Base-by-base conservation (phyloP, 2,329 filamentous ascomycete genomes). In the Myriosclerotinia scirpicola region DNA sequence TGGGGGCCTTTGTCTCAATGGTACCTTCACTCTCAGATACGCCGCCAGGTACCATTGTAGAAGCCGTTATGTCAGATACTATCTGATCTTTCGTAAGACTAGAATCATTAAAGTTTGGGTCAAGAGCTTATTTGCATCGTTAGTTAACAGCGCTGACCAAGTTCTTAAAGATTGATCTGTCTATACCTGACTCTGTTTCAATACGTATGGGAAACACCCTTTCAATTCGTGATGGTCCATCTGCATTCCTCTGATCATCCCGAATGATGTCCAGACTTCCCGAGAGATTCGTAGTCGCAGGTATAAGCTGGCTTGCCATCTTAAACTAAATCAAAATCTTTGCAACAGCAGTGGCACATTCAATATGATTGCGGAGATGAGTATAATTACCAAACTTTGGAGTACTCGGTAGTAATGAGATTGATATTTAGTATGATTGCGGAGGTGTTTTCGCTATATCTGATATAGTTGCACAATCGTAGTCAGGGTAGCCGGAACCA, bases 201-300 rank as follows among this genome's bases (percentile, higher is more conserved):
- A 66, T 66, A 8, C 65, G 65, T 12, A 66, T 66, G 1, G 65
- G 65, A 36, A 63, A 66, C 3, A 66, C 65, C 36, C 65, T 66
- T 36, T 66, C 65, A 36, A 66, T 52, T 50, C 59, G 36, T 4
- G 14, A n/a, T 22, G 55, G 15, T 44, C n/a, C 9, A 38, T 40
- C 44, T 12, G n/a, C 20, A 38, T 26, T 48, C n/a, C 40, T 50
- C 14, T 50, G 58, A 20, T 20, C 30, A 11, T n/a, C 46, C 26
- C 2, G 30, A 15, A 36, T 63, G 12, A n/a, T 54, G 17, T 40
- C 20, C n/a, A n/a, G 14, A 5, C 6, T 63, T 34, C 34, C 14
- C 7, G 44, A 17, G 44, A 11, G 9, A 17, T 26, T 40, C n/a
- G 15, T 8, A 26, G 34, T 22, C 5, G 34, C 2, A 40, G n/a